These are phyloP conservation scores for Mesembryanthemum crystallinum DNA, from an alignment of 148 eudicot genomes.

Conservation along the genomic window DNA sequence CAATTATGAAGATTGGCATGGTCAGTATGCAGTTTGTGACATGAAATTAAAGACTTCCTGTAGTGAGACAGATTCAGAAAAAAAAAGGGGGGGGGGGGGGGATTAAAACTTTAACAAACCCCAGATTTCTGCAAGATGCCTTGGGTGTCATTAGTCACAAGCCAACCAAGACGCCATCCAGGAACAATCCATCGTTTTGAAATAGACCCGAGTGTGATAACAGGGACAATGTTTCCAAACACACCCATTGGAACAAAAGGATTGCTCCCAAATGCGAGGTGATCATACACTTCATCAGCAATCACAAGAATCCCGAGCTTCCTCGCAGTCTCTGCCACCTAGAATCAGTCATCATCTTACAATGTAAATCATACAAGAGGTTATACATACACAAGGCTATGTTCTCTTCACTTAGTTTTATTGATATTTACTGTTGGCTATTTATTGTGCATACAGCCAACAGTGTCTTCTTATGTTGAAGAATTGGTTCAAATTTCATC, in stretches of 20 bases:
- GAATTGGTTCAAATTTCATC: too few relatives aligned
- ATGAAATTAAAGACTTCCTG: too few relatives aligned
- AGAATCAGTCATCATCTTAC: background rate
- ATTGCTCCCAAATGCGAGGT: conserved; percentile 32
- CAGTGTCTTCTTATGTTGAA: too few relatives aligned
- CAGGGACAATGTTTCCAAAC: conserved; percentile 35
- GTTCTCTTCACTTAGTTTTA: too few relatives aligned
- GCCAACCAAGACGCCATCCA: conserved; percentile 56
- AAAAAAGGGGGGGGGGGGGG: background rate
- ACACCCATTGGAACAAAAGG: conserved; percentile 42
- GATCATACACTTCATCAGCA: conserved; percentile 44
- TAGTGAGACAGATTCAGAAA: too few relatives aligned
- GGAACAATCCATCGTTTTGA: conserved; percentile 52
- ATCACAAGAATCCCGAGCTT: conserved; percentile 39
- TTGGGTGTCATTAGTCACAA: conserved; percentile 35
- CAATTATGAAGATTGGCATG: too few relatives aligned
- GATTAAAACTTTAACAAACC: too few relatives aligned
- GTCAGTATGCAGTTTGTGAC: too few relatives aligned
- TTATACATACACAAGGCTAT: too few relatives aligned
- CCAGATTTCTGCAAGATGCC: conserved; percentile 27
- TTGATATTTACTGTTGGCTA: too few relatives aligned
- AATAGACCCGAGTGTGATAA: conserved; percentile 39
- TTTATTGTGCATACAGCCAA: too few relatives aligned
- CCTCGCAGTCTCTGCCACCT: conserved; percentile 41
- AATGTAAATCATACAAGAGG: too few relatives aligned